Evolutionary conservation across 2,329 filamentous ascomycete genomes (phyloP).

Genomic region (Neocucurbitaria cava): DNA sequence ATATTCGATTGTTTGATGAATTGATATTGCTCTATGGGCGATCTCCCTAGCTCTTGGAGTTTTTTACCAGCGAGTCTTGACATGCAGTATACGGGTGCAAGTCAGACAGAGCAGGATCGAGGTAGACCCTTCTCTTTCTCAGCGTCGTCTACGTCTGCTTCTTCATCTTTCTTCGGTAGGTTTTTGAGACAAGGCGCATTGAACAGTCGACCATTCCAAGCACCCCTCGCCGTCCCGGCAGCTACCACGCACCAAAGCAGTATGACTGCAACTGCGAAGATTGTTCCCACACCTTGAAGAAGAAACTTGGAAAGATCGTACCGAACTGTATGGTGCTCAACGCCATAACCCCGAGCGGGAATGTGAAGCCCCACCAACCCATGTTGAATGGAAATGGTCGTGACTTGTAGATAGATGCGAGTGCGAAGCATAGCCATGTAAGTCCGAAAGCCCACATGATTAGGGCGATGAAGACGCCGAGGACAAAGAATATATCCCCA

Average conservation of each 20-base stretch:
- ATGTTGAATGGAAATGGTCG: slow-evolving; percentile 65
- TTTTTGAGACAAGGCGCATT: slow-evolving; percentile 60
- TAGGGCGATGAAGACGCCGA: slow-evolving; percentile 61
- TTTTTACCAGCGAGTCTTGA: not conserved
- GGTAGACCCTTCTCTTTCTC: slow-evolving; percentile 23
- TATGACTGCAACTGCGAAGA: slow-evolving; percentile 60
- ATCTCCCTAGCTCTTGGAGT: not conserved
- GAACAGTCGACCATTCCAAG: slow-evolving; percentile 59
- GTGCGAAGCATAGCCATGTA: slow-evolving; percentile 62
- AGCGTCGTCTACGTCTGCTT: slow-evolving; percentile 10
- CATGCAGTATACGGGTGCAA: too few relatives aligned
- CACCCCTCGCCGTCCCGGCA: slow-evolving; percentile 57
- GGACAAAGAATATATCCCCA: slow-evolving; percentile 61
- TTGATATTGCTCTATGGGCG: not conserved
- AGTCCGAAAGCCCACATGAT: slow-evolving; percentile 65
- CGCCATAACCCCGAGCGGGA: slow-evolving; percentile 65
- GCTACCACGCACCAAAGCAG: slow-evolving; percentile 64
- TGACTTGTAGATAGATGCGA: slow-evolving; percentile 56
- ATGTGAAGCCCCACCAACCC: slow-evolving; percentile 69
- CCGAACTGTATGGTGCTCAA: slow-evolving; percentile 58
- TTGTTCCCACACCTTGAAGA: slow-evolving; percentile 66
- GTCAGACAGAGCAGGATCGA: too few relatives aligned
- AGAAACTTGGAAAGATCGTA: slow-evolving; percentile 60
- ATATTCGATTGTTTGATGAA: not conserved
- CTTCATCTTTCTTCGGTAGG: slow-evolving; percentile 30